These are phyloP conservation scores for Pseudonectria buxi DNA, from an alignment of 2,329 filamentous ascomycete genomes.

Conservation along the genomic window DNA sequence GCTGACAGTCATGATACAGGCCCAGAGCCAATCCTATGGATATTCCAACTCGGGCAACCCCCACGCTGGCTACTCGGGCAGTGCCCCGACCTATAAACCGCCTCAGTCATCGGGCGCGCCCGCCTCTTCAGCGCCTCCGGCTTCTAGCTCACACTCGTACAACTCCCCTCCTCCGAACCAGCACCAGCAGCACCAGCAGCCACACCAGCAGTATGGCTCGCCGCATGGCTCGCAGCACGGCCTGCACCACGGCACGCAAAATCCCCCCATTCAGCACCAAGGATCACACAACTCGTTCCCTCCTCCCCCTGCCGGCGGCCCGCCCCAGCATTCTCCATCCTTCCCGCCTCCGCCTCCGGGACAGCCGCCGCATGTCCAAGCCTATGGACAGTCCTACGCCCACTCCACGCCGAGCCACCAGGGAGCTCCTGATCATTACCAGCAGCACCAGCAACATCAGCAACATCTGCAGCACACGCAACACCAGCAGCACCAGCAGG, in stretches of 20 bases:
- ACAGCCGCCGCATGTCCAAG: slow-evolving; percentile 14
- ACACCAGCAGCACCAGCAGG: slow-evolving; percentile 16
- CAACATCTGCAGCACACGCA: slow-evolving; percentile 1
- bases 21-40: slow-evolving; percentile 49
- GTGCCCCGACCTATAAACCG: slow-evolving; percentile 46
- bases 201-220: slow-evolving; percentile 1
- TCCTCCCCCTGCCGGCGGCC: slow-evolving; percentile 16
- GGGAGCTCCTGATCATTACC: slow-evolving; percentile 17
- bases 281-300: slow-evolving; percentile 14
- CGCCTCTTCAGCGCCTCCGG: slow-evolving; percentile 19
- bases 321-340: slow-evolving; percentile 12
- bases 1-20: slow-evolving; percentile 22
- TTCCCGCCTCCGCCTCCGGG: slow-evolving; percentile 8
- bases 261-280: slow-evolving; percentile 2
- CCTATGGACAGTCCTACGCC: slow-evolving; percentile 15
- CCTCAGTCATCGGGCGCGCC: slow-evolving; percentile 21
- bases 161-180: slow-evolving; percentile 21
- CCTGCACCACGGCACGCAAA: not conserved
- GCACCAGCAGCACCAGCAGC: slow-evolving; percentile 11
- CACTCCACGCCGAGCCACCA: slow-evolving; percentile 14
- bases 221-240: slow-evolving; percentile 1
- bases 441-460: slow-evolving; percentile 8
- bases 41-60: slow-evolving; percentile 51
- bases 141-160: slow-evolving; percentile 22
- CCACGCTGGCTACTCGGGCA: slow-evolving; percentile 52